Evolutionary conservation across 306 rosid species (phyloP), one percentile per base, ranked within the genome.

Genomic region (Acacia melanoxylon): DNA sequence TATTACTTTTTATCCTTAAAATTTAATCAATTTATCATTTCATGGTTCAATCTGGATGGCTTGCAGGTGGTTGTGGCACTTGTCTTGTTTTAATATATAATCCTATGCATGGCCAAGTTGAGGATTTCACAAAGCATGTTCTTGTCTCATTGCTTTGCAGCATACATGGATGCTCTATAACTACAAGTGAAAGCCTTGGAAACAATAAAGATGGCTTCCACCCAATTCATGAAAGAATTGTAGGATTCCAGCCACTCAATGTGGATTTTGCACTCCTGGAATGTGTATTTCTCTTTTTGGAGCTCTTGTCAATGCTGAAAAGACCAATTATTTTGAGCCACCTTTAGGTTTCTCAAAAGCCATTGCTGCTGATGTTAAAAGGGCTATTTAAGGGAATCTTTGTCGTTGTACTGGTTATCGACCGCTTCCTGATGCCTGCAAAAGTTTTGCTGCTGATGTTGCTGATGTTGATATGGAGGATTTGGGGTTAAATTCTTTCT

Each of bases 231-330:
- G 89, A 91, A 76, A 86, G 98, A 68, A 17, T 95, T 44, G 82
- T 94, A 3, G 98, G 97, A 63, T 95, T 95, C 84, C 95, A 93
- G 98, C 92, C 72, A 81, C 98, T 67, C 98, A 93, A 75, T 95
- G 98, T 75, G 98, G 95, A 40, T 95, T 91, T 31, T 93, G 97
- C 77, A 95, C 98, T 81, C 98, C 98, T 2, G 97, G 98, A 72
- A 88, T 95, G 91, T 95, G 90, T 78, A 88, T 93, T 83, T 95
- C 98, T 2, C 91, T 95, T 79, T 85, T 77, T 56, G 91, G 86
- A 2, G 85, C 98, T 56, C 95, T 95, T 65, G 89, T 91, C 67
- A 88, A 90, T 52, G 95, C 98, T 10, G 87, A 95, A 42, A 93
- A 91, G 80, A 77, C 83, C 37, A 35, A 86, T 62, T 75, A 83